A percentile compares a stretch with the other conserved stretches of the same genome.
phyloP scores from a whole-genome alignment of 495 filamentous ascomycete genomes.

The Glutinoglossum americanum region DNA sequence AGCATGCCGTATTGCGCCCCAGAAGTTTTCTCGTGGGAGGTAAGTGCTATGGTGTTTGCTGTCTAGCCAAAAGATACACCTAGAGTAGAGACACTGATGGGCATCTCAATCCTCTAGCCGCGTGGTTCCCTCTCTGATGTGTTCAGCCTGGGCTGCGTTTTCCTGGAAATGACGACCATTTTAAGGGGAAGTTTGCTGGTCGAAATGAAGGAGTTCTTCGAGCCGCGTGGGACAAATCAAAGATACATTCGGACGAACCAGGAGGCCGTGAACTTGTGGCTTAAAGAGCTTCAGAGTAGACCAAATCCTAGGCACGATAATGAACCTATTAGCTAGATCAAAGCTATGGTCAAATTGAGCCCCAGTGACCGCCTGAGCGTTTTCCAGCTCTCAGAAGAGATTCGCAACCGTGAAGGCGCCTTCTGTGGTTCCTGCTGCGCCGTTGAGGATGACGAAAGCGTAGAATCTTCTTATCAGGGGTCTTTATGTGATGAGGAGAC shows the following conservation, averaged over 20 bases:
- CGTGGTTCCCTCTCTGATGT: background rate
- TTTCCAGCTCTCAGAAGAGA: background rate
- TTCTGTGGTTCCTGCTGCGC: background rate
- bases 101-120: background rate
- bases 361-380: background rate
- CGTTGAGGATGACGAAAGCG: background rate
- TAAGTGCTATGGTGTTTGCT: background rate
- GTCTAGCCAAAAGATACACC: background rate
- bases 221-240: background rate
- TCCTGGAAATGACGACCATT: background rate
- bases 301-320: background rate
- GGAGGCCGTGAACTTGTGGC: background rate
- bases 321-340: background rate
- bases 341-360: background rate
- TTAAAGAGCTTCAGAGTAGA: background rate
- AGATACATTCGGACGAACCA: background rate
- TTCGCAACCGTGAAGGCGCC: background rate
- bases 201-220: background rate
- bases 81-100: background rate
- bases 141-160: background rate
- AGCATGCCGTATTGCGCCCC: background rate
- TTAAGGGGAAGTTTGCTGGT: background rate
- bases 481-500: background rate
- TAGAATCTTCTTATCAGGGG: background rate
- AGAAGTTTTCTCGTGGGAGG: background rate